A percentile compares a stretch with the other conserved stretches of the same genome.
Conservation (phyloP, 169 alveolate genomes). For the Hammondia hammondi region DNA sequence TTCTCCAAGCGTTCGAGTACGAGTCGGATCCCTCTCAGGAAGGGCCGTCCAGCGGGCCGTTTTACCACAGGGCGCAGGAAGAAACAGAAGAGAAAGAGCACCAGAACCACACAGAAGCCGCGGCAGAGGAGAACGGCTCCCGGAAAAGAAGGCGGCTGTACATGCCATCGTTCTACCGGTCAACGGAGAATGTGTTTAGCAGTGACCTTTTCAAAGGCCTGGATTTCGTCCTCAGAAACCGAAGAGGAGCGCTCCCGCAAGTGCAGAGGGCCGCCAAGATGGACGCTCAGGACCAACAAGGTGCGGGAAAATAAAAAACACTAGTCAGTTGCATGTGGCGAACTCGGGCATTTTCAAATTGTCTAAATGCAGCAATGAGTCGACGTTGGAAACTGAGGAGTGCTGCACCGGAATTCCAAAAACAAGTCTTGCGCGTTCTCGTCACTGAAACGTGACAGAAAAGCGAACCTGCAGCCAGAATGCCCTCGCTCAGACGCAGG, state of each 20-base stretch:
- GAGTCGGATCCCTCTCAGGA: constrained; percentile 31
- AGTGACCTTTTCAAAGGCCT: constrained; percentile 2
- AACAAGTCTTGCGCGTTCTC: no score
- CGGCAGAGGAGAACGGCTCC: background rate
- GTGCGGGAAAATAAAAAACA: background rate
- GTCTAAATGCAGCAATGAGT: no score
- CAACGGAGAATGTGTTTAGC: constrained; percentile 1
- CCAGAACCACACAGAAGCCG: background rate
- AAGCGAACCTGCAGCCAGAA: no score
- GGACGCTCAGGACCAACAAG: background rate
- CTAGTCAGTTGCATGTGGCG: background rate
- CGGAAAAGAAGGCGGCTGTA: background rate
- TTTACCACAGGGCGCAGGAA: background rate
- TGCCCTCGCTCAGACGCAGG: no score
- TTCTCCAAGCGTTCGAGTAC: constrained; percentile 65
- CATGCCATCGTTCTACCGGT: constrained; percentile 12
- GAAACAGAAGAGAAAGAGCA: background rate
- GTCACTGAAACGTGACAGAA: no score
- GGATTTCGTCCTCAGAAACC: constrained; percentile 13
- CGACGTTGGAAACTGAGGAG: no score
- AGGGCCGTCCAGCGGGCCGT: background rate
- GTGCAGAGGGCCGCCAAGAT: background rate
- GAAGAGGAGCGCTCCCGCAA: background rate
- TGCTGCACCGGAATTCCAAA: no score
- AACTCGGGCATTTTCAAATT: no score